Conservation (phyloP, 2,329 filamentous ascomycete genomes). For the Alternaria consortialis region DNA sequence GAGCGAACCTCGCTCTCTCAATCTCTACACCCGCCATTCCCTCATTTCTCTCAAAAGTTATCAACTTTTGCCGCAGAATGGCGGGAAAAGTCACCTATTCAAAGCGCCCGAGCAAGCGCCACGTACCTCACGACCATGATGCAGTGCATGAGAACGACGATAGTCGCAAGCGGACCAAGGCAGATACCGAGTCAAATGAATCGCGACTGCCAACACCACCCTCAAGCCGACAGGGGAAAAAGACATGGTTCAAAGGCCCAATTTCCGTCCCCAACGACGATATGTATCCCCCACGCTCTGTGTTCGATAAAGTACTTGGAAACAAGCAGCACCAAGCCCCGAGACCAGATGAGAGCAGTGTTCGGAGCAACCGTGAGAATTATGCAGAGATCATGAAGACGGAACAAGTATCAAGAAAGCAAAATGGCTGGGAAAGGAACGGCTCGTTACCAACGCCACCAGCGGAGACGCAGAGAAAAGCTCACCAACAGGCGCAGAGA, state of each 20-base stretch:
- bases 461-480: slow-evolving; percentile 24
- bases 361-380: slow-evolving; percentile 22
- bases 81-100: slow-evolving; percentile 33
- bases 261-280: slow-evolving; percentile 28
- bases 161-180: slow-evolving; percentile 27
- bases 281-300: slow-evolving; percentile 10
- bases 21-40: slow-evolving; percentile 16
- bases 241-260: slow-evolving; percentile 25
- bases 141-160: slow-evolving; percentile 16
- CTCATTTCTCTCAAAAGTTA: slow-evolving; percentile 15
- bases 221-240: slow-evolving; percentile 7
- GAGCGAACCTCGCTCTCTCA: slow-evolving; percentile 1
- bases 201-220: slow-evolving; percentile 5
- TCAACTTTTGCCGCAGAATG: slow-evolving; percentile 20
- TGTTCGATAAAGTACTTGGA: slow-evolving; percentile 28
- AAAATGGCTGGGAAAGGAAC: slow-evolving; percentile 10
- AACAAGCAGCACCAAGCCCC: slow-evolving; percentile 12
- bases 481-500: slow-evolving; percentile 11
- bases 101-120: slow-evolving; percentile 21
- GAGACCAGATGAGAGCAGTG: slow-evolving; percentile 14
- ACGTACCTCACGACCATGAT: slow-evolving; percentile 13
- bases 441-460: slow-evolving; percentile 35
- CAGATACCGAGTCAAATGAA: slow-evolving; percentile 20
- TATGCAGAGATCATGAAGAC: slow-evolving; percentile 24
- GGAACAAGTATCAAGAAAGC: slow-evolving; percentile 8